phyloP scores from a whole-genome alignment of 768 basidiomycete species.

The Lactifluus hygrophoroides region DNA sequence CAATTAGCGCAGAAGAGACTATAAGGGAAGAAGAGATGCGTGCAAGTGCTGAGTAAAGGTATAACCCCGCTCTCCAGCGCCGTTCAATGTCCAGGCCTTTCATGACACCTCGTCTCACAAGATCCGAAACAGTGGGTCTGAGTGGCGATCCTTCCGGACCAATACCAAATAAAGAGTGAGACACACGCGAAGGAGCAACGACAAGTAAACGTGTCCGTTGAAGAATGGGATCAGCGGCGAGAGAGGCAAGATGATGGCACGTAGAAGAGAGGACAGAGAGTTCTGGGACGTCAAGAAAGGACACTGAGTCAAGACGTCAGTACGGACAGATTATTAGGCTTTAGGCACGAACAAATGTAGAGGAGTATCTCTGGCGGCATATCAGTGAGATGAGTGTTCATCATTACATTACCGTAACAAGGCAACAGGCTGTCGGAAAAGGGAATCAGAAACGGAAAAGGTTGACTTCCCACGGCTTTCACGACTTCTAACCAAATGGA shows the following conservation, averaged over 20 bases:
- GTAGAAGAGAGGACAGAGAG: constrained; percentile 44
- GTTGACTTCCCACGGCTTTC: background rate
- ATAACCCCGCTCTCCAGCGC: constrained; percentile 55
- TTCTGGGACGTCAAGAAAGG: constrained; percentile 68
- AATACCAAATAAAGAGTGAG: constrained; percentile 54
- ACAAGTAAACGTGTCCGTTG: constrained; percentile 53
- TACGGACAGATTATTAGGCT: background rate
- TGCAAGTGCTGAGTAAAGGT: constrained; percentile 56
- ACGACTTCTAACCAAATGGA: constrained; percentile 2
- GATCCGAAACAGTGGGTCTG: constrained; percentile 56
- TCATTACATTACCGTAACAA: background rate
- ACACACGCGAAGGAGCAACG: constrained; percentile 57
- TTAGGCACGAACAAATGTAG: constrained; percentile 8
- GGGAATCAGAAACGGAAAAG: background rate
- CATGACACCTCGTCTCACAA: constrained; percentile 63
- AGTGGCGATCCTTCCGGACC: constrained; percentile 47
- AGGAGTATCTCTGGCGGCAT: constrained; percentile 14
- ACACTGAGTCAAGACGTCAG: constrained; percentile 34
- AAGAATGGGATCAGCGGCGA: constrained; percentile 55
- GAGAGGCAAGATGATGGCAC: constrained; percentile 37
- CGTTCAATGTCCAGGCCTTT: constrained; percentile 59
- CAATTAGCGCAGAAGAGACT: background rate
- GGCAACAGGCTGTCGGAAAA: background rate
- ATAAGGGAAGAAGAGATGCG: constrained; percentile 22
- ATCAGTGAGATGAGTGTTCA: background rate